A percentile compares a stretch with the other conserved stretches of the same genome.
phyloP scores from a whole-genome alignment of 257 asterid species.

The Primulina eburnea region DNA sequence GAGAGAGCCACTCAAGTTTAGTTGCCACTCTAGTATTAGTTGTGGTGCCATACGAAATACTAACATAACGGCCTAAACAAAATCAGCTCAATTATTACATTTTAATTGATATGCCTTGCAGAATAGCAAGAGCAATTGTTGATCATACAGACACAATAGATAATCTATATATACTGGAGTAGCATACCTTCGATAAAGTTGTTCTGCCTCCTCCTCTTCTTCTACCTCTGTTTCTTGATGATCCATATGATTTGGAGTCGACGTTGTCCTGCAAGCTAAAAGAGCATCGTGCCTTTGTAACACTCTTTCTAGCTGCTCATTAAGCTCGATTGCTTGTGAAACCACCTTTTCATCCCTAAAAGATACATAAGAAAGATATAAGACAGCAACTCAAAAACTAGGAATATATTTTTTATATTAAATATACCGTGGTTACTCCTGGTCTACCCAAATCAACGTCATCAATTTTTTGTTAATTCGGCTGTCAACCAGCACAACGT shows the following conservation, averaged over 20 bases:
- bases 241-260: constrained; percentile 45
- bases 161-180: background rate
- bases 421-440: background rate
- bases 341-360: constrained; percentile 52
- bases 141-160: background rate
- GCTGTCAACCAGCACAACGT: background rate
- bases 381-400: background rate
- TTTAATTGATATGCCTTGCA: background rate
- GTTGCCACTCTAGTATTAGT: background rate
- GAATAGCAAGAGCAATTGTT: background rate
- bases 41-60: constrained; percentile 2
- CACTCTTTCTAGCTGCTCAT: constrained; percentile 81
- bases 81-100: background rate
- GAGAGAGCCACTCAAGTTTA: background rate
- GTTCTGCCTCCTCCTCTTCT: constrained; percentile 86
- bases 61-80: background rate
- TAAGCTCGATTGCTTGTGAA: constrained; percentile 72
- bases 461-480: background rate
- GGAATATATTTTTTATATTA: background rate
- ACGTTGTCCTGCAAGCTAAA: constrained; percentile 44
- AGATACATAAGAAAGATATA: constrained; percentile 1
- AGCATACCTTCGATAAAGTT: constrained; percentile 70
- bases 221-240: constrained; percentile 42
- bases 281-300: constrained; percentile 80
- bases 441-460: background rate